phyloP scores from a whole-genome alignment of 306 rosid genomes.

The Gynostemma pentaphyllum region DNA sequence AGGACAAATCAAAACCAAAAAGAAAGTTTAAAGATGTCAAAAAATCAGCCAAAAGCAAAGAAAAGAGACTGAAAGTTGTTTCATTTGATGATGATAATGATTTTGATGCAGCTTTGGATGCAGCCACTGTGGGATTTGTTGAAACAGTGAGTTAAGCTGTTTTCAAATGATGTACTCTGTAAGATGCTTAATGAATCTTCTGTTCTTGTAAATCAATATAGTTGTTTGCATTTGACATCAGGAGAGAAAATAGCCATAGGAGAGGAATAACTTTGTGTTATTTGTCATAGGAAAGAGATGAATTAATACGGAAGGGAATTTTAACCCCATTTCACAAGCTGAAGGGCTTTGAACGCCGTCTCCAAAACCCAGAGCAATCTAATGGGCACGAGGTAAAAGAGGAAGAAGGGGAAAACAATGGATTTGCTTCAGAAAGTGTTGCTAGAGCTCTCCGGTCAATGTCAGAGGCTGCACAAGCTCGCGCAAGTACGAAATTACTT shows the following conservation, averaged over 20 bases:
- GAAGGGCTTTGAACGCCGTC: conserved; percentile 78
- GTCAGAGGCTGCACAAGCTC: conserved; percentile 75
- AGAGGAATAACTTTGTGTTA: conserved; percentile 21
- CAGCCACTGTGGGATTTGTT: conserved; percentile 82
- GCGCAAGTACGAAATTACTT: conserved; percentile 79
- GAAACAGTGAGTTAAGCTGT: conserved; percentile 69
- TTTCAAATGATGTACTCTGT: neutral
- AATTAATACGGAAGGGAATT: conserved; percentile 73
- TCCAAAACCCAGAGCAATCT: conserved; percentile 52
- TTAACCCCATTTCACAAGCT: conserved; percentile 90
- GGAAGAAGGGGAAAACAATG: conserved; percentile 24
- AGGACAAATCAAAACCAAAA: conserved; percentile 49
- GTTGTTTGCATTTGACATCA: neutral
- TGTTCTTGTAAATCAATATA: neutral
- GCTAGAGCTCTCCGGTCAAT: conserved; percentile 58
- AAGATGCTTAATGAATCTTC: conserved; percentile 2
- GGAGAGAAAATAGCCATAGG: neutral
- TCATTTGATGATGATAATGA: conserved; percentile 70
- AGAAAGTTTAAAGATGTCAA: conserved; percentile 45
- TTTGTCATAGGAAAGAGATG: conserved; percentile 80
- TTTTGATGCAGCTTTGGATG: conserved; percentile 83
- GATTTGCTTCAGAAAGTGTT: conserved; percentile 49
- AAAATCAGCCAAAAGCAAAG: conserved; percentile 18
- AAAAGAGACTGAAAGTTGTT: conserved; percentile 49
- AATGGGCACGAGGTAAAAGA: conserved; percentile 22